These are phyloP conservation scores for Cutaneotrichosporon sp. DNA, from an alignment of 1,284 basidiomycete genomes.

Conservation along the genomic window DNA sequence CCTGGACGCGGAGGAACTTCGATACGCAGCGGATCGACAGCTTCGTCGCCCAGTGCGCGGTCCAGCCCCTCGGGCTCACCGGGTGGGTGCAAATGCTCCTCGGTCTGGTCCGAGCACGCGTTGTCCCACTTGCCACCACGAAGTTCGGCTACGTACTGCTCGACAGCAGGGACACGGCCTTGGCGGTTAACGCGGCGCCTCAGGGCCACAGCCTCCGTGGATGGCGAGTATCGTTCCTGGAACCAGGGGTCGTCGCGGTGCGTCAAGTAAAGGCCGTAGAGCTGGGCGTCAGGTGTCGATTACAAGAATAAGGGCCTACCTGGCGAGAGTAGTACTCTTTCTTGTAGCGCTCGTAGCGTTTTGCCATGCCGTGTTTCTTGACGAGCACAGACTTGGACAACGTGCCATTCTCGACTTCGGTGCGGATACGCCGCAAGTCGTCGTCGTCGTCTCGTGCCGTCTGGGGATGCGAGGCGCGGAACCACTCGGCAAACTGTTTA, in stretches of 20 bases:
- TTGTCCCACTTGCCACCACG: constrained; percentile 77
- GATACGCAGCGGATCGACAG: constrained; percentile 54
- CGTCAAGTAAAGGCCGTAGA: constrained; percentile 85
- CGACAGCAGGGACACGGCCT: constrained; percentile 68
- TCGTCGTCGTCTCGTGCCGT: constrained; percentile 51
- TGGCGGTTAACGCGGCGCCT: constrained; percentile 70
- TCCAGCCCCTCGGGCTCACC: constrained; percentile 37
- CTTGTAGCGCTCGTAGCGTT: constrained; percentile 83
- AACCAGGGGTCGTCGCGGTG: constrained; percentile 91
- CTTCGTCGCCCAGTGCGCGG: constrained; percentile 49
- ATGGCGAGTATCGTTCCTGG: constrained; percentile 81
- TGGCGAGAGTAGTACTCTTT: constrained; percentile 77
- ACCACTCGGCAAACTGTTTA: constrained; percentile 87
- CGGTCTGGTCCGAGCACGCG: constrained; percentile 43
- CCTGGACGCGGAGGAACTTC: constrained; percentile 71
- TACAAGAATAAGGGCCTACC: constrained; percentile 55
- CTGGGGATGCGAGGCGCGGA: constrained; percentile 72
- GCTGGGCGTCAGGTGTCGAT: constrained; percentile 21
- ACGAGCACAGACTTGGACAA: constrained; percentile 50
- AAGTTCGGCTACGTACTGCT: constrained; percentile 68
- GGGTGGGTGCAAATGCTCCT: constrained; percentile 21
- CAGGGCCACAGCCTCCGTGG: constrained; percentile 61
- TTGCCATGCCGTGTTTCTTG: constrained; percentile 58
- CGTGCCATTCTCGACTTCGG: constrained; percentile 21
- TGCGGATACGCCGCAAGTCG: constrained; percentile 28